Evolutionary conservation across 140 eudicot genomes (phyloP).

Genomic region (Cichorium intybus): DNA sequence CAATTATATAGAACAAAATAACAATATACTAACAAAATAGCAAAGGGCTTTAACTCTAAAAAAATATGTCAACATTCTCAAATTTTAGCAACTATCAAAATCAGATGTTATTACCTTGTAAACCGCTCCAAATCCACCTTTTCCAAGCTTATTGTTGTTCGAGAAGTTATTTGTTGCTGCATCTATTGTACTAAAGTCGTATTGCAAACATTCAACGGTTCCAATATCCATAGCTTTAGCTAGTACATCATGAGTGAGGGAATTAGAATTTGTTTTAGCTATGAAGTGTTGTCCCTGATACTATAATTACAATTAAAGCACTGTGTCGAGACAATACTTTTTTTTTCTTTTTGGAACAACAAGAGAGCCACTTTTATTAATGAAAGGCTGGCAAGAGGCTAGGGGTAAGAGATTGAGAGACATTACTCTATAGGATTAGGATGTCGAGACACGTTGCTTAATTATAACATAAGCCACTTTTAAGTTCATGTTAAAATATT

Average conservation of each 20-base stretch:
- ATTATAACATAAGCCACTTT: too few relatives aligned
- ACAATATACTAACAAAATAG: too few relatives aligned
- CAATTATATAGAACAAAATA: too few relatives aligned
- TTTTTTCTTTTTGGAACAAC: too few relatives aligned
- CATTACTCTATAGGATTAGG: too few relatives aligned
- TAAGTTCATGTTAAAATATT: too few relatives aligned
- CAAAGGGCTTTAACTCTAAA: too few relatives aligned
- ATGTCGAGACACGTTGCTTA: too few relatives aligned
- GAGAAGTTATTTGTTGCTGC: slow-evolving; percentile 36
- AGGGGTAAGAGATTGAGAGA: too few relatives aligned
- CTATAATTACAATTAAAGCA: background rate
- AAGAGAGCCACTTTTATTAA: too few relatives aligned
- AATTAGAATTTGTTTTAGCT: background rate
- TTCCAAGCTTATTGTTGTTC: slow-evolving; percentile 31
- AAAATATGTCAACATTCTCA: background rate
- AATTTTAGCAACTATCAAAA: background rate
- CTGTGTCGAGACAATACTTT: background rate
- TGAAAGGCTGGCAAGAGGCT: too few relatives aligned
- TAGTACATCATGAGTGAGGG: background rate
- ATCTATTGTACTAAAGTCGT: slow-evolving; percentile 9
- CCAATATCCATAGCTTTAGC: slow-evolving; percentile 9
- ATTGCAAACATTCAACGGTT: slow-evolving; percentile 15
- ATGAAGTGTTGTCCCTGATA: background rate
- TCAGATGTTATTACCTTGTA: background rate
- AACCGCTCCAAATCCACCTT: slow-evolving; percentile 7